phyloP scores from a whole-genome alignment of 208 protist species.

The Leishmania arabica region DNA sequence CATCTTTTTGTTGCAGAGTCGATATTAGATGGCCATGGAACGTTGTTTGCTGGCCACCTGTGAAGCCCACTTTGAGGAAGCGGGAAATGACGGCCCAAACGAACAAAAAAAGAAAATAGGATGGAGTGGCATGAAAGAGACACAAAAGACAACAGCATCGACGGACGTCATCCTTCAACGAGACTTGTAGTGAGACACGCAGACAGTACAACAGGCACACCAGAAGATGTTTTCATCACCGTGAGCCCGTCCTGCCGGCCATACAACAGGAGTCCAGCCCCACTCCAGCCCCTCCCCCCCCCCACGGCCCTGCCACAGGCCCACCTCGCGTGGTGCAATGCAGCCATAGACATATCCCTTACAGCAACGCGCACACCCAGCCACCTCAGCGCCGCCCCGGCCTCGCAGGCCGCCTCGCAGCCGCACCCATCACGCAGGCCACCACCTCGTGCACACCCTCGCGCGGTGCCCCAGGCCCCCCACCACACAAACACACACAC shows the following conservation, averaged over 20 bases:
- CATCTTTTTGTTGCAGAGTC: neutral
- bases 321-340: neutral
- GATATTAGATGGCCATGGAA: neutral
- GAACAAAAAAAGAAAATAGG: neutral
- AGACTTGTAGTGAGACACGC: neutral
- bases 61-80: neutral
- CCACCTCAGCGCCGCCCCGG: neutral
- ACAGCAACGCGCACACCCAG: neutral
- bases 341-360: neutral
- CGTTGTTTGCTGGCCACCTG: neutral
- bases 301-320: neutral
- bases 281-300: neutral
- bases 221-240: neutral
- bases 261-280: neutral
- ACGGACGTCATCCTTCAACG: neutral
- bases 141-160: neutral
- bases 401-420: neutral
- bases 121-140: neutral
- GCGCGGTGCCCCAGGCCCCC: neutral
- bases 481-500: neutral
- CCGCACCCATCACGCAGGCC: neutral
- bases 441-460: neutral
- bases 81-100: neutral
- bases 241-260: neutral
- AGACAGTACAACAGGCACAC: neutral